Base-by-base conservation (phyloP, 306 rosid species). In the Lathyrus oleraceus region DNA sequence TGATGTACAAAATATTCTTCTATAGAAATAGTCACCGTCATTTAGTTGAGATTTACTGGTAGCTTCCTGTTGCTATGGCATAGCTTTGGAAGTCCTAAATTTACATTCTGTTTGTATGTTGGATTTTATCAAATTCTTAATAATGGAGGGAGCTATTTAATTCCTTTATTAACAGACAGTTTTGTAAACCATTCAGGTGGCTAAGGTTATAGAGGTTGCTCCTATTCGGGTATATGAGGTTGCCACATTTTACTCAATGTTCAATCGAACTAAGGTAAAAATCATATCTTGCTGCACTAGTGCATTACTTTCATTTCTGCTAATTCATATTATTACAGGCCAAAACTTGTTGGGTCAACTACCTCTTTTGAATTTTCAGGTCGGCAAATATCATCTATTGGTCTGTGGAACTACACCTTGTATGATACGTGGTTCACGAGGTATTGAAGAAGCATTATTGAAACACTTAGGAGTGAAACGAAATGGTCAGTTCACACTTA, bases 351-450 rank as follows among this genome's bases (percentile, higher is more conserved):
- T 76, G 16, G 63, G 20, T 59, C 77, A 67, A 60, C 73, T 61
- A 56, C 71, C 68, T 78, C 61, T 62, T 84, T 59, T 69, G 63
- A 61, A 59, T 71, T 80, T 78, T 79, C 75, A 94, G 99, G 99
- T 94, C 63, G 99, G 99, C 2, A 83, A 80, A 82, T 94, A 88
- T 79, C 99, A 94, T 76, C 89, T 94, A 11, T 83, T 94, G 87
- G 99, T 91, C 73, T 94, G 99, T 77, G 99, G 99, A 72, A 94
- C 99, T 17, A 85, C 96, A 75, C 99, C 99, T 38, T 94, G 99
- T 78, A 94, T 94, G 99, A 94, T 94, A 47, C 96, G 97, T 38
- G 97, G 99, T 72, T 91, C 99, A 62, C 91, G 96, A 73, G 99
- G 78, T 49, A 94, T 94, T 75, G 97, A 94, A 79, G 87, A 84